These are phyloP conservation scores for Acer saccharum DNA, from an alignment of 345 rosid genomes.

Conservation along the genomic window DNA sequence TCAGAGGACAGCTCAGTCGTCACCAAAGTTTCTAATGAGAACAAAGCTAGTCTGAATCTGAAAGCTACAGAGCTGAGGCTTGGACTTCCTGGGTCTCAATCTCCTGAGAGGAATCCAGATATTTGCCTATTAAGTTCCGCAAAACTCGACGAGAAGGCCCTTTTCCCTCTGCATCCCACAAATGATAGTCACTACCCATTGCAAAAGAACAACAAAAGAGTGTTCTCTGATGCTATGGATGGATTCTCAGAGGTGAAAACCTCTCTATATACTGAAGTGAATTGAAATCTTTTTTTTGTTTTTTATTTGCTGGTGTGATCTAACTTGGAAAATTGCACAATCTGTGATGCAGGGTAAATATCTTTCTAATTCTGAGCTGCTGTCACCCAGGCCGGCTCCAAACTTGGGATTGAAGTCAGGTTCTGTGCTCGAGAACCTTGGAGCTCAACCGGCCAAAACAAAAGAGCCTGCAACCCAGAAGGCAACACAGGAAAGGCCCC, in stretches of 20 bases:
- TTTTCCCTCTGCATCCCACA: conserved; percentile 61
- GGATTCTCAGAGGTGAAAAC: conserved; percentile 52
- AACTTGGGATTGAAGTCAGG: conserved; percentile 52
- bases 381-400: conserved; percentile 50
- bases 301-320: background rate
- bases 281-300: conserved; percentile 1
- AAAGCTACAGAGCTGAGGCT: conserved; percentile 74
- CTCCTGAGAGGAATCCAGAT: conserved; percentile 49
- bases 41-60: conserved; percentile 45
- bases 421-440: conserved; percentile 49
- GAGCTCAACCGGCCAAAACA: conserved; percentile 42
- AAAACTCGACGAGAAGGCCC: conserved; percentile 55
- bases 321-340: conserved; percentile 22
- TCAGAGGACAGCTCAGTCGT: conserved; percentile 42
- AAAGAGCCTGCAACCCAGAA: conserved; percentile 41
- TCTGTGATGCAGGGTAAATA: conserved; percentile 50
- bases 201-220: conserved; percentile 63
- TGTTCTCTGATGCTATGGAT: conserved; percentile 65
- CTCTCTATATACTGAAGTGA: background rate
- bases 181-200: conserved; percentile 42
- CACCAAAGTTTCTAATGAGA: conserved; percentile 28
- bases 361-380: conserved; percentile 37
- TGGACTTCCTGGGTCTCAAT: conserved; percentile 77
- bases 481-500: conserved; percentile 39
- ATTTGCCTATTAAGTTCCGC: conserved; percentile 30